Evolutionary conservation across 306 rosid genomes (phyloP).

Genomic region (Carpinus fangiana): DNA sequence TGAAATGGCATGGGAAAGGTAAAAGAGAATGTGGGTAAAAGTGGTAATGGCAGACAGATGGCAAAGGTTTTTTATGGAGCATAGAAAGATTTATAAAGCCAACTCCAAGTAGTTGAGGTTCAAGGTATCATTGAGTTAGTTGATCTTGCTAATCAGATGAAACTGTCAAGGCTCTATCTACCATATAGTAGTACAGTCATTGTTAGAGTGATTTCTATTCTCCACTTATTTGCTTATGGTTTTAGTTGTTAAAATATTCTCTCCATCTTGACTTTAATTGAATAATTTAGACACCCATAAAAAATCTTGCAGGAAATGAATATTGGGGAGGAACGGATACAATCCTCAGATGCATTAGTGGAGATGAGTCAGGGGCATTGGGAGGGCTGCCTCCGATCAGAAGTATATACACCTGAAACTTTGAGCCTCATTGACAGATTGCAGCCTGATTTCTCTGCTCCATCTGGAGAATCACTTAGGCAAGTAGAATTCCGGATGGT

Average conservation of each 20-base stretch:
- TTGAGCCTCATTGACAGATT: slow-evolving; percentile 62
- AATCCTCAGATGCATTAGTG: slow-evolving; percentile 65
- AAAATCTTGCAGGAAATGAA: slow-evolving; percentile 61
- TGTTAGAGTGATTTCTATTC: background rate
- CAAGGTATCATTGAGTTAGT: background rate
- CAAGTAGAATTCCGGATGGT: slow-evolving; percentile 92
- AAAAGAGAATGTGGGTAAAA: background rate
- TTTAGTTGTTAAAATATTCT: slow-evolving; percentile 21
- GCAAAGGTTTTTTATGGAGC: background rate
- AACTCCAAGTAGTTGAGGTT: background rate
- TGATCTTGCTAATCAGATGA: background rate
- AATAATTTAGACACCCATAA: slow-evolving; percentile 13
- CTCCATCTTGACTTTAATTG: slow-evolving; percentile 16
- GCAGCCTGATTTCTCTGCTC: slow-evolving; percentile 92
- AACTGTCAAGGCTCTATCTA: background rate
- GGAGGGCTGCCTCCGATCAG: slow-evolving; percentile 94
- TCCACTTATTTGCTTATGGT: background rate
- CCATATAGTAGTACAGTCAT: background rate
- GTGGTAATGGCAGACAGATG: background rate
- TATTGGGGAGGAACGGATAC: slow-evolving; percentile 73
- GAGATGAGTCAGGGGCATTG: slow-evolving; percentile 98
- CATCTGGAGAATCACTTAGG: slow-evolving; percentile 93
- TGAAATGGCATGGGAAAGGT: background rate
- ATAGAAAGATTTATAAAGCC: background rate
- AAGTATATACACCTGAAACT: slow-evolving; percentile 77